phyloP scores from a whole-genome alignment of 176 grass and related monocot genomes.

The Pontederia paniculata region DNA sequence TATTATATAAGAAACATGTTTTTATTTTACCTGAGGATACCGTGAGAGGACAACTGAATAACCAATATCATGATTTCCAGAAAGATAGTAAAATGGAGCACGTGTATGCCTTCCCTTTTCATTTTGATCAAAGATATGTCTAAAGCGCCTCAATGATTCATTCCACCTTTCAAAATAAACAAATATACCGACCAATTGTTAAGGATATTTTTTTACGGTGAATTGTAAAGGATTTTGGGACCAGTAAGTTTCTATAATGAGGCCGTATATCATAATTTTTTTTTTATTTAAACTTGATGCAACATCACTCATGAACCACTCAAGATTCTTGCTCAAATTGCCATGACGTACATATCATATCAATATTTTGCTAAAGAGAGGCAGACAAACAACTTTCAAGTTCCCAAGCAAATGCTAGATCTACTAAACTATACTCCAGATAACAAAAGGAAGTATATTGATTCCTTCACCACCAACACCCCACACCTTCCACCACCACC shows the following conservation, averaged over 20 bases:
- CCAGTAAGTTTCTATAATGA: neutral
- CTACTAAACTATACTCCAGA: too few species aligned
- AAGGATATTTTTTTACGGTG: too few species aligned
- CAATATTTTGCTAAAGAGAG: too few species aligned
- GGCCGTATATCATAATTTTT: neutral
- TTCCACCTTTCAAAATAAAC: constrained; percentile 53
- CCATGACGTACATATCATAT: too few species aligned
- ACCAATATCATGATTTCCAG: constrained; percentile 96
- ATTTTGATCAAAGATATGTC: constrained; percentile 79
- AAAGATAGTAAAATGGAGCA: constrained; percentile 68
- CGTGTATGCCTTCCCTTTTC: constrained; percentile 38
- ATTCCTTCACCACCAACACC: too few species aligned
- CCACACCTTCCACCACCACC: too few species aligned
- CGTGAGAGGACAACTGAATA: constrained; percentile 55
- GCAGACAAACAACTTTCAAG: too few species aligned
- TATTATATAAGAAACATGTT: neutral
- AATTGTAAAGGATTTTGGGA: constrained; percentile 1
- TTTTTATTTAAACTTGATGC: too few species aligned
- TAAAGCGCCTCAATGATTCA: constrained; percentile 72
- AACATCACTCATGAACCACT: too few species aligned
- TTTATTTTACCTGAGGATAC: constrained; percentile 52
- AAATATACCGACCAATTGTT: constrained; percentile 8
- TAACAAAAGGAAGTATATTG: too few species aligned
- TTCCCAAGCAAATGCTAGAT: too few species aligned
- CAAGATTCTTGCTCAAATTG: too few species aligned